Evolutionary conservation across 2,329 filamentous ascomycete species (phyloP).

Genomic region (Cadophora luteo-olivacea): DNA sequence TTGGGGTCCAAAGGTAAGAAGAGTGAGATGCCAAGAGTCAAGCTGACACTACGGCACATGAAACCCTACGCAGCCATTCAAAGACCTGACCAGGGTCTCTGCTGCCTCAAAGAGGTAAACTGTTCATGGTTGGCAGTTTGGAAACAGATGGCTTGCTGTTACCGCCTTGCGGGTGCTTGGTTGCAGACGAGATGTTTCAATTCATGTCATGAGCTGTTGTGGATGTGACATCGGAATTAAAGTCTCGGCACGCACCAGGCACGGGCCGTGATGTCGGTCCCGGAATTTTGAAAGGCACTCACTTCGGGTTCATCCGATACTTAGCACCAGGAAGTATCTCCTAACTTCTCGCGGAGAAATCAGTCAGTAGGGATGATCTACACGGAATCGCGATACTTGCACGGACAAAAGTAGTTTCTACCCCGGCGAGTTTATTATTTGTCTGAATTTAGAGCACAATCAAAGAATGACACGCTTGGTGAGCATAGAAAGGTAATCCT

Average conservation of each 20-base stretch:
- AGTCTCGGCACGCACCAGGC: background rate
- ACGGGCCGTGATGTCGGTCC: conserved; percentile 4
- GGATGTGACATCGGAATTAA: background rate
- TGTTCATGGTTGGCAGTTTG: background rate
- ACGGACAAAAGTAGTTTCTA: too few relatives aligned
- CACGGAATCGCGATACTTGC: too few relatives aligned
- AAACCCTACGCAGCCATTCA: conserved; percentile 8
- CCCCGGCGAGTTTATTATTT: too few relatives aligned
- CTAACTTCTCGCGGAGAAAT: too few relatives aligned
- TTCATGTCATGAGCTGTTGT: background rate
- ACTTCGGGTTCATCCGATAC: background rate
- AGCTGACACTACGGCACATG: conserved; percentile 14
- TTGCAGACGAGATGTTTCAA: conserved; percentile 4
- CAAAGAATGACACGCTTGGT: too few relatives aligned
- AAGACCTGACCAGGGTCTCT: background rate
- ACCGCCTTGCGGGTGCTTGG: background rate
- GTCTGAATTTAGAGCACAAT: too few relatives aligned
- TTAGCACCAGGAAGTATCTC: background rate
- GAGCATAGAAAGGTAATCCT: too few relatives aligned
- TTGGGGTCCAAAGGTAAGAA: background rate
- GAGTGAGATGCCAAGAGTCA: conserved; percentile 3
- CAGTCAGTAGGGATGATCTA: background rate
- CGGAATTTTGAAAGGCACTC: background rate
- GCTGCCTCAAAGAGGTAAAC: background rate
- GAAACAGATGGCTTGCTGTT: background rate